Percentiles rank a stretch among this genome's conserved stretches.
Evolutionary conservation across 1,284 basidiomycete genomes (phyloP).

Genomic region (Heterobasidion annosum): DNA sequence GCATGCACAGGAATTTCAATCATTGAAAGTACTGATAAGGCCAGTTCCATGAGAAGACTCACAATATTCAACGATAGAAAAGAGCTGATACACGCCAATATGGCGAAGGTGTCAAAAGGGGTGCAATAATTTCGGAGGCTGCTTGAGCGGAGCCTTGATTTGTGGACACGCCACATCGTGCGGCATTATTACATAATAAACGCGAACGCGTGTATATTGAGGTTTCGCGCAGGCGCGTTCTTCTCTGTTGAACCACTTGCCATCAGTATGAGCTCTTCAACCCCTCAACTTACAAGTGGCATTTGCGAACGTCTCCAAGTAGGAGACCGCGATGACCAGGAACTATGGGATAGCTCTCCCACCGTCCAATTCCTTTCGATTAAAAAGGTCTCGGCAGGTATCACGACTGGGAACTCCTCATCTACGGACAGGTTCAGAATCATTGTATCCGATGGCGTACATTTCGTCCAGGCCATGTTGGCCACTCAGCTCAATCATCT

Average conservation of each 20-base stretch:
- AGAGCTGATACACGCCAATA: no score
- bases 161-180: no score
- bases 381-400: conserved; percentile 55
- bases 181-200: no score
- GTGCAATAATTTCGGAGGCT: no score
- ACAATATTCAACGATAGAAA: no score
- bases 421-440: conserved; percentile 58
- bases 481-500: conserved; percentile 85
- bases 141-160: no score
- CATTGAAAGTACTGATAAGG: no score
- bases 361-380: conserved; percentile 77
- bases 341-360: conserved; percentile 48
- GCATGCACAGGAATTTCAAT: no score
- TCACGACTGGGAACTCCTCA: conserved; percentile 16
- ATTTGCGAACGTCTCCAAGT: conserved; percentile 42
- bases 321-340: conserved; percentile 37
- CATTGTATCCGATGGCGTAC: conserved; percentile 73
- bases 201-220: no score
- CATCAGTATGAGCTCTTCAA: conserved; percentile 5
- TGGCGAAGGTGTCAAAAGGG: no score
- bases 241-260: neutral
- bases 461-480: conserved; percentile 91
- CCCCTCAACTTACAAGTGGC: conserved; percentile 42
- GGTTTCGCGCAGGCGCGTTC: no score
- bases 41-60: no score